Evolutionary conservation across 108 stramenopile genomes (phyloP).

Genomic region (Fistulifera solaris): DNA sequence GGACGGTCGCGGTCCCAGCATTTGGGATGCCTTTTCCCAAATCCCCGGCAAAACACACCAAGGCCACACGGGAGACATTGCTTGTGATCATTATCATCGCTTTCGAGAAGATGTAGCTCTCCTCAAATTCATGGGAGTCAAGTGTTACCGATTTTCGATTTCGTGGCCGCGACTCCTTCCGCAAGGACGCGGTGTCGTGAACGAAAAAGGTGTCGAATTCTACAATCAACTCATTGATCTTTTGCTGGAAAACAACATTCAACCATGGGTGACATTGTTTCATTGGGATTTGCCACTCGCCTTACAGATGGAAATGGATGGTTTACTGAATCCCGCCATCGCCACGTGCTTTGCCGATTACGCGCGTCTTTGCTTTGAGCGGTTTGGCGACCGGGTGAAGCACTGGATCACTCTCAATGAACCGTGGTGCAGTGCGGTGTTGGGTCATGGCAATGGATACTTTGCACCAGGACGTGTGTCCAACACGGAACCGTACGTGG

Average conservation of each 20-base stretch:
- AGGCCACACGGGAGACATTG: slow-evolving; percentile 71
- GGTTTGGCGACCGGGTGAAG: slow-evolving; percentile 87
- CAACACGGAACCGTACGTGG: slow-evolving; percentile 49
- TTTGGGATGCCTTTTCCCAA: slow-evolving; percentile 86
- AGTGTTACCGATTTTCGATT: slow-evolving; percentile 88
- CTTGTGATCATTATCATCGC: slow-evolving; percentile 87
- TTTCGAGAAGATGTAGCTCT: slow-evolving; percentile 74
- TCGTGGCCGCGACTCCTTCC: slow-evolving; percentile 89
- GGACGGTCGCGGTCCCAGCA: slow-evolving; percentile 73
- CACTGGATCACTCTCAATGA: slow-evolving; percentile 94
- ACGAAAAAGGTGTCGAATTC: slow-evolving; percentile 70
- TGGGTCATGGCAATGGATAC: slow-evolving; percentile 75
- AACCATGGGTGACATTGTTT: slow-evolving; percentile 87
- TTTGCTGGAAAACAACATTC: slow-evolving; percentile 67
- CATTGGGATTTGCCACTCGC: slow-evolving; percentile 95
- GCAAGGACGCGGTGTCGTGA: slow-evolving; percentile 44
- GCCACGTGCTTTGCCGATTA: slow-evolving; percentile 73
- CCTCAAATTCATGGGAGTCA: slow-evolving; percentile 67
- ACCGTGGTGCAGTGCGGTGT: slow-evolving; percentile 72
- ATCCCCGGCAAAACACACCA: slow-evolving; percentile 32
- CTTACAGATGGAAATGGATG: slow-evolving; percentile 70
- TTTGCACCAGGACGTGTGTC: slow-evolving; percentile 76
- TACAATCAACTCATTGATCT: slow-evolving; percentile 83
- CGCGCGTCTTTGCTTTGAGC: slow-evolving; percentile 80
- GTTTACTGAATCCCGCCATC: slow-evolving; percentile 56